phyloP scores from a whole-genome alignment of 1,284 basidiomycete species.

The Ustilago sp. region DNA sequence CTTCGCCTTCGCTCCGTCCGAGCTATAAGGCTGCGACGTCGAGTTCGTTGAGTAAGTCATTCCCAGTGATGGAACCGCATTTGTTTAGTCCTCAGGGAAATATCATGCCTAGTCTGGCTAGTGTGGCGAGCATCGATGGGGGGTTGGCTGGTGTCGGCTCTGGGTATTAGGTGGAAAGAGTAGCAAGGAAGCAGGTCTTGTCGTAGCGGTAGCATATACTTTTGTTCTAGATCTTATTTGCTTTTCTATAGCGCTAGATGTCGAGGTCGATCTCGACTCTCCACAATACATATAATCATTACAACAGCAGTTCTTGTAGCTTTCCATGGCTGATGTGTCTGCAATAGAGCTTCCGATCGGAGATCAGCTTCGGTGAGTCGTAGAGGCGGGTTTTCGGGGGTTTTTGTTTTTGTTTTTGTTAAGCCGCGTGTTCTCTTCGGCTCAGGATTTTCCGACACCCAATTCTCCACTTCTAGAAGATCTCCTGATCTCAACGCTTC shows the following conservation, averaged over 20 bases:
- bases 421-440: too few relatives aligned
- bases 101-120: conserved; percentile 19
- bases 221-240: background rate
- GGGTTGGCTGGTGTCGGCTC: conserved; percentile 12
- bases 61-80: conserved; percentile 21
- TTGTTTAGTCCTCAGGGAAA: conserved; percentile 31
- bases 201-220: background rate
- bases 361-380: too few relatives aligned
- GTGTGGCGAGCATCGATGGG: conserved; percentile 28
- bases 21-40: conserved; percentile 31
- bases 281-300: background rate
- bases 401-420: background rate
- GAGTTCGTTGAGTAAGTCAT: conserved; percentile 24
- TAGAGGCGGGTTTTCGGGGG: background rate
- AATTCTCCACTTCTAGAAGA: conserved; percentile 6
- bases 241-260: conserved; percentile 3
- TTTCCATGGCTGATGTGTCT: too few relatives aligned
- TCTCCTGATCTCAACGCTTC: background rate
- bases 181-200: background rate
- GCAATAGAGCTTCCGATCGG: too few relatives aligned
- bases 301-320: background rate
- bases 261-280: conserved; percentile 1
- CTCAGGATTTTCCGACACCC: background rate
- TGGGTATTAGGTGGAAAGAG: background rate
- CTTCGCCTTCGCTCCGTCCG: conserved; percentile 31